These are phyloP conservation scores for Lycium barbarum DNA, from an alignment of 257 asterid genomes.

Conservation along the genomic window DNA sequence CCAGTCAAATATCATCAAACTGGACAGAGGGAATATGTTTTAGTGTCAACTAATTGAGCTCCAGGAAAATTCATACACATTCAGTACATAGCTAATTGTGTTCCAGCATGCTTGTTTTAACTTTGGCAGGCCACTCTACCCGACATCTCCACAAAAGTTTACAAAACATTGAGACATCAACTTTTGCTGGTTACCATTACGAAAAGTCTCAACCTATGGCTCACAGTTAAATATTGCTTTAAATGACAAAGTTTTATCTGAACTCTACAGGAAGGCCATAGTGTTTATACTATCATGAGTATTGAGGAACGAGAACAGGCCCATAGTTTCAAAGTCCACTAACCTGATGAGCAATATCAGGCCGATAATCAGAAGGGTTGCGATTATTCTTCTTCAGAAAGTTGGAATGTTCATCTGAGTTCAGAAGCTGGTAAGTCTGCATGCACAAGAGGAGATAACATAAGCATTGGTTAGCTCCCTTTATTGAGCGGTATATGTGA, in stretches of 20 bases:
- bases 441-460: neutral
- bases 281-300: neutral
- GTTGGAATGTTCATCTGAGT: conserved; percentile 80
- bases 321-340: conserved; percentile 12
- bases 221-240: neutral
- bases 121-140: conserved; percentile 13
- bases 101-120: neutral
- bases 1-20: neutral
- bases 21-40: neutral
- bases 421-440: conserved; percentile 81
- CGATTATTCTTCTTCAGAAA: conserved; percentile 58
- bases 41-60: conserved; percentile 8
- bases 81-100: neutral
- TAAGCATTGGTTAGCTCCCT: neutral
- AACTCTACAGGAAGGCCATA: neutral
- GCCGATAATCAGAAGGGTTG: conserved; percentile 83
- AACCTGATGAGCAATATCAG: conserved; percentile 92
- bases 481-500: neutral
- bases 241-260: neutral
- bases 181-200: conserved; percentile 6
- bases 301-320: neutral
- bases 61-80: neutral
- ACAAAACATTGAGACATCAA: neutral
- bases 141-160: neutral
- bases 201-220: neutral